Conservation (phyloP, 2,329 filamentous ascomycete genomes). For the Endocalyx cinctus region DNA sequence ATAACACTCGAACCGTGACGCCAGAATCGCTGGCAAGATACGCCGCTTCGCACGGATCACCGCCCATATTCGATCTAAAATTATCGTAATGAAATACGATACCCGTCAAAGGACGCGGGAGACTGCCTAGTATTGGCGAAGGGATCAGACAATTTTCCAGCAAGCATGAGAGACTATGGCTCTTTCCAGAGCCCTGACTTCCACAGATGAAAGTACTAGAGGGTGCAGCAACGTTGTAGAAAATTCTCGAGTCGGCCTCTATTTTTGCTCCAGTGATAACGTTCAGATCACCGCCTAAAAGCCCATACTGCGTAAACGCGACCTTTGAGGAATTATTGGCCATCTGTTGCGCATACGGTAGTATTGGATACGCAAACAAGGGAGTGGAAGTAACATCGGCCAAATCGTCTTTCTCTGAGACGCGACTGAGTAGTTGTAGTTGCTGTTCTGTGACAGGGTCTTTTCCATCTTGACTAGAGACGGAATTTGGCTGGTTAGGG, state of each 20-base stretch:
- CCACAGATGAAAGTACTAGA: conserved; percentile 61
- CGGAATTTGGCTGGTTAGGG: too few species aligned
- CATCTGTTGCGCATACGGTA: conserved; percentile 4
- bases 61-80: conserved; percentile 42
- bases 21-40: conserved; percentile 41
- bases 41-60: conserved; percentile 55
- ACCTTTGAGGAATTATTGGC: background rate
- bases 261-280: too few species aligned
- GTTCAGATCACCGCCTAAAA: too few species aligned
- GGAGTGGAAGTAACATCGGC: conserved; percentile 14
- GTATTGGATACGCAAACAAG: conserved; percentile 13
- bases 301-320: conserved; percentile 17
- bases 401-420: conserved; percentile 6
- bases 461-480: too few species aligned
- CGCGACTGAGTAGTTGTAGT: conserved; percentile 9
- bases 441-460: too few species aligned
- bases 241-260: conserved; percentile 31
- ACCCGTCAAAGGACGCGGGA: conserved; percentile 51
- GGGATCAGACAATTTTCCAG: conserved; percentile 53
- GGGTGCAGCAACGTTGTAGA: conserved; percentile 44
- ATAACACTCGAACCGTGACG: conserved; percentile 48
- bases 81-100: conserved; percentile 63
- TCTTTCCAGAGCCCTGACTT: conserved; percentile 61
- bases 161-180: conserved; percentile 53
- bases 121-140: conserved; percentile 21